Evolutionary conservation across 1,139 yeast genomes (phyloP).

Genomic region (Tardiomyces blankii): DNA sequence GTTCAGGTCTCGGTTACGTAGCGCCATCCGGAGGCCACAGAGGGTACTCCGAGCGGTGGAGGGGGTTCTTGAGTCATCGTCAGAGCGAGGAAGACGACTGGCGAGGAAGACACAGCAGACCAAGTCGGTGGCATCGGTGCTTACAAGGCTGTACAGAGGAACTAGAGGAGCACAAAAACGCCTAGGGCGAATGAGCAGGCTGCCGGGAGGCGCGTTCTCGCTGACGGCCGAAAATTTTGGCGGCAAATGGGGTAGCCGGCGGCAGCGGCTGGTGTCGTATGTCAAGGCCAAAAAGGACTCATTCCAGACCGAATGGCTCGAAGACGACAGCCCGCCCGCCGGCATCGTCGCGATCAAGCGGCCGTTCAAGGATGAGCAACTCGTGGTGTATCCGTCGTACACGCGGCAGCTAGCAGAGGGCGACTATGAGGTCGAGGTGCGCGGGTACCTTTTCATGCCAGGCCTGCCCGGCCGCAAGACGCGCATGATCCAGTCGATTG

Average conservation of each 20-base stretch:
- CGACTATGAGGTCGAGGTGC: conserved; percentile 46
- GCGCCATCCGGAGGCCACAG: background rate
- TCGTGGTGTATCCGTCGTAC: conserved; percentile 52
- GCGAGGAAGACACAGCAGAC: background rate
- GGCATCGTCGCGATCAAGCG: background rate
- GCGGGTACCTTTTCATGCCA: conserved; percentile 67
- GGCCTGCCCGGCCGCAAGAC: conserved; percentile 65
- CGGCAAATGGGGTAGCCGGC: no score
- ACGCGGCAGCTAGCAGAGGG: conserved; percentile 31
- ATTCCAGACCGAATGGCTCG: no score
- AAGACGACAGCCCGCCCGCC: no score
- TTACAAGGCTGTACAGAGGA: background rate
- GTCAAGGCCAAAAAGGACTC: no score
- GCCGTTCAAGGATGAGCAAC: conserved; percentile 19
- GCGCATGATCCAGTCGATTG: conserved; percentile 52
- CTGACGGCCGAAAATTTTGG: no score
- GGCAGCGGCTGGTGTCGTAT: no score
- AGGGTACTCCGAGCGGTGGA: background rate
- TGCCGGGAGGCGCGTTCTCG: no score
- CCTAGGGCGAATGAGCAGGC: background rate
- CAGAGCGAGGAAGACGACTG: background rate
- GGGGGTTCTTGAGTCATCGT: background rate
- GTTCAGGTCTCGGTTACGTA: background rate
- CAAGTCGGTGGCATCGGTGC: background rate
- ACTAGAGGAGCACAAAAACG: background rate